Conservation (phyloP, 352 stramenopile genomes). For the Phytophthora cajani region DNA sequence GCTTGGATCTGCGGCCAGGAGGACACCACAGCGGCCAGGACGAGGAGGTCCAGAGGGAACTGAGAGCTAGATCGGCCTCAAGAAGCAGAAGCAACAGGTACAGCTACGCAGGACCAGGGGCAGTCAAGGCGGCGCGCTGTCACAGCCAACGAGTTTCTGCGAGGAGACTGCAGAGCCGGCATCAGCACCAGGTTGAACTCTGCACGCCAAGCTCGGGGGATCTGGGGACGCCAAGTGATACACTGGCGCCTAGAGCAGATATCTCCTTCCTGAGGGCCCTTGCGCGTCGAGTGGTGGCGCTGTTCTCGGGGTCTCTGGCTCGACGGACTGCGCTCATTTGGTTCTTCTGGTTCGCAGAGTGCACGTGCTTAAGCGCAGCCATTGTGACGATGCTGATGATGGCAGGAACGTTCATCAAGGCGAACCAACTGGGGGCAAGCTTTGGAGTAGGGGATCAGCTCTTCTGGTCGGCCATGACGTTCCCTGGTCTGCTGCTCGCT, state of each 20-base stretch:
- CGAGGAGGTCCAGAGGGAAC: slow-evolving; percentile 3
- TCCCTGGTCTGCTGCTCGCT: slow-evolving; percentile 50
- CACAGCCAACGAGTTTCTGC: slow-evolving; percentile 30
- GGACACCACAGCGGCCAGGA: slow-evolving; percentile 5
- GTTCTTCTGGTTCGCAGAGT: slow-evolving; percentile 46
- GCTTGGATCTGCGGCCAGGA: slow-evolving; percentile 20
- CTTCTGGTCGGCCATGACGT: slow-evolving; percentile 41
- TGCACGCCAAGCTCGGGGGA: slow-evolving; percentile 31
- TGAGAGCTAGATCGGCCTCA: background rate
- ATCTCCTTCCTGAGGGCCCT: slow-evolving; percentile 50
- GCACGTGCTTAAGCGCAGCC: slow-evolving; percentile 25
- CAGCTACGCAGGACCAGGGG: slow-evolving; percentile 29
- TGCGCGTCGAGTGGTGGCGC: slow-evolving; percentile 46
- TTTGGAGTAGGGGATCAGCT: slow-evolving; percentile 39
- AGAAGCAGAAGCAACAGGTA: slow-evolving; percentile 4
- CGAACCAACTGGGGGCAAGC: slow-evolving; percentile 14
- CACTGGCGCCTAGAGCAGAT: slow-evolving; percentile 32
- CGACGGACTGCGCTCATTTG: slow-evolving; percentile 54
- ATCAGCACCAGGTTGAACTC: slow-evolving; percentile 24
- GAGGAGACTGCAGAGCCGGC: slow-evolving; percentile 29
- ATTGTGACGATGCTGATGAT: slow-evolving; percentile 40
- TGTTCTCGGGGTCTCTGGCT: slow-evolving; percentile 49
- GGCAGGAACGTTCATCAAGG: slow-evolving; percentile 33
- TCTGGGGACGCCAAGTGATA: slow-evolving; percentile 30
- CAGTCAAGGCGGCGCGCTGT: slow-evolving; percentile 13